Evolutionary conservation across 78 protist species (phyloP).

Genomic region (Chrysochromulina tobinii): DNA sequence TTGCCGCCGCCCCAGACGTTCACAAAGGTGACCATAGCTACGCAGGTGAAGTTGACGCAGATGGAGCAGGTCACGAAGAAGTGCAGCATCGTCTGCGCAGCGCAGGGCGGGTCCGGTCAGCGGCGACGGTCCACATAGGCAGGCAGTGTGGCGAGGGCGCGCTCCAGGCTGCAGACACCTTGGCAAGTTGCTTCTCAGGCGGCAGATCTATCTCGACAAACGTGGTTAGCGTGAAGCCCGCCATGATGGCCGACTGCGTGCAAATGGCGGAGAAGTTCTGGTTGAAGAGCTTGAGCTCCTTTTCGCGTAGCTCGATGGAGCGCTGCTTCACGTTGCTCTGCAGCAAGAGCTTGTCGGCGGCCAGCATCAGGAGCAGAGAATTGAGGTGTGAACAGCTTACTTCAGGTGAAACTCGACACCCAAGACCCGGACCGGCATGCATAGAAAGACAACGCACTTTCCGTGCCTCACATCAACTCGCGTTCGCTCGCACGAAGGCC

Average conservation of each 20-base stretch:
- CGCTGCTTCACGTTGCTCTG: background rate
- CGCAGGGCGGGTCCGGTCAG: too few relatives aligned
- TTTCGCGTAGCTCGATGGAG: background rate
- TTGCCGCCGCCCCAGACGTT: background rate
- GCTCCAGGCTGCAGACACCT: background rate
- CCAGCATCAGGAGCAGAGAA: too few relatives aligned
- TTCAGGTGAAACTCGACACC: too few relatives aligned
- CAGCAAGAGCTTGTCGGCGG: slow-evolving; percentile 24
- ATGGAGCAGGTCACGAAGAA: slow-evolving; percentile 6
- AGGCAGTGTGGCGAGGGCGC: too few relatives aligned
- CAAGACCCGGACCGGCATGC: too few relatives aligned
- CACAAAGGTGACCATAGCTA: slow-evolving; percentile 1
- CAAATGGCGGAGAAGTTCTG: background rate
- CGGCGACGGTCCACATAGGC: too few relatives aligned
- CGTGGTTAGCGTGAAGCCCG: slow-evolving; percentile 12
- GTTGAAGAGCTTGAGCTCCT: slow-evolving; percentile 2
- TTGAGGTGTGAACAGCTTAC: too few relatives aligned
- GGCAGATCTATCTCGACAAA: slow-evolving; percentile 13
- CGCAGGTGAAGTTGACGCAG: slow-evolving; percentile 19
- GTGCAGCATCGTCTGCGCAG: background rate
- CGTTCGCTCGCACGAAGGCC: too few relatives aligned
- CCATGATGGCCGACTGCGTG: slow-evolving; percentile 24
- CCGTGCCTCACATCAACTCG: too few relatives aligned
- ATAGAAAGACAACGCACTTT: too few relatives aligned
- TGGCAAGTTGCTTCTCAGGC: background rate